Base-by-base conservation (phyloP, 495 filamentous ascomycete species). In the Amphirosellinia nigrospora region DNA sequence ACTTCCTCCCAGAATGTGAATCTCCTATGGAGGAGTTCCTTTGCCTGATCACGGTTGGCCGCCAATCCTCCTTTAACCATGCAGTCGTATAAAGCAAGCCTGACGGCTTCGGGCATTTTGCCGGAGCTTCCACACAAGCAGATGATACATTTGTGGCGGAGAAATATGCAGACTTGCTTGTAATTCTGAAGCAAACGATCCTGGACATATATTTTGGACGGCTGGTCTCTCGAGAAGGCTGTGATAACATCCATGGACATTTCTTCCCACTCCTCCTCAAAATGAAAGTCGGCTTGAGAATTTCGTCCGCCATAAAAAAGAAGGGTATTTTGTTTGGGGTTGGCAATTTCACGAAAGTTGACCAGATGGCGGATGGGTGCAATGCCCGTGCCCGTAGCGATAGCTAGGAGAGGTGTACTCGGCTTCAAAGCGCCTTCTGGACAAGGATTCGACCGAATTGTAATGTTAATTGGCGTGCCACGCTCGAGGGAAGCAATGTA, bases 351-450 rank as follows among this genome's bases (percentile, higher is more conserved):
- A 38, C 68, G 68, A 16, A 58, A 8, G 8, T 64, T 48, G 11
- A 70, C 4, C 68, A 98, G 82, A 2, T 92, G 87, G 0, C 94
- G 88, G 76, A 97, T 90, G 0, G 96, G 96, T 1, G 96, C 96
- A 36, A 99, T 82, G 10, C 96, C 96, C 0, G 96, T 99, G 13
- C 96, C 96, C 0, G 96, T 91, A 2, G 90, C 94, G 45, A 99
- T 88, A 77, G 97, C 88, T 43, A 99, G 80, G 1, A 93, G 83
- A 1, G 96, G 92, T 55, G 77, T 66, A 61, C 55, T 34, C 21
- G 19, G 38, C 21, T 70, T 6, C 4, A 68, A 45, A 10, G n/a
- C n/a, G 4, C 53, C 34, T 19, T 66, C 48, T 7, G 74, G 62
- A 7, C 56, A 62, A 19, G 72, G 62, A 10, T 67, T 61, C 0